phyloP scores from a whole-genome alignment of 805 yeast species.

The Pichia thaimueangensis region DNA sequence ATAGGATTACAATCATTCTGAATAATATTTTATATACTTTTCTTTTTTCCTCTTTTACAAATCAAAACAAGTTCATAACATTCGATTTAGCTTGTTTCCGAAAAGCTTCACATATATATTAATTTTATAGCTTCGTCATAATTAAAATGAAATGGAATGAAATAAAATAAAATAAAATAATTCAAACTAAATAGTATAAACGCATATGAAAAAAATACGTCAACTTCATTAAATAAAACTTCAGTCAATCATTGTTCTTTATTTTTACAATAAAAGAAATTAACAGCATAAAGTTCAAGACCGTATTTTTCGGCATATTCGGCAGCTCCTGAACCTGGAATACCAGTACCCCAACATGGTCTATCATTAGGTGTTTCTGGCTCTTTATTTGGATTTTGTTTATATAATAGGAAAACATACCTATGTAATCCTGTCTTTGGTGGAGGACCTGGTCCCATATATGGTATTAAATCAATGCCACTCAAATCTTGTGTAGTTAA shows the following conservation, averaged over 20 bases:
- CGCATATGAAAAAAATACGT: too few relatives aligned
- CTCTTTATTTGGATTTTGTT: constrained; percentile 46
- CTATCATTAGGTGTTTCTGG: constrained; percentile 44
- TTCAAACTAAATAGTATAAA: too few relatives aligned
- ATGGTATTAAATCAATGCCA: constrained; percentile 45
- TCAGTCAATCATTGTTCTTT: constrained; percentile 37
- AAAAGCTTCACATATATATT: too few relatives aligned
- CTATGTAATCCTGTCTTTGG: constrained; percentile 80
- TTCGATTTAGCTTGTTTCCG: too few relatives aligned
- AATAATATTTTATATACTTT: too few relatives aligned
- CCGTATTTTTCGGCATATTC: constrained; percentile 64
- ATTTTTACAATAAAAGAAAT: constrained; percentile 85
- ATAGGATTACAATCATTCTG: too few relatives aligned
- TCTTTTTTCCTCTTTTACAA: too few relatives aligned
- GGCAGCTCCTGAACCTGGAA: constrained; percentile 69
- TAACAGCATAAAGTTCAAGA: constrained; percentile 63
- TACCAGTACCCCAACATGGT: constrained; percentile 82
- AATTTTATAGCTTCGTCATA: too few relatives aligned
- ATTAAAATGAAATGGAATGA: too few relatives aligned
- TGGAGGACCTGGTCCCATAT: constrained; percentile 90
- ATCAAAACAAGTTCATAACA: too few relatives aligned
- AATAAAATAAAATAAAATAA: too few relatives aligned
- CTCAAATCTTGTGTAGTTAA: constrained; percentile 32
- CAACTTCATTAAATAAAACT: too few relatives aligned
- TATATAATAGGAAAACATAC: constrained; percentile 70